These are phyloP conservation scores for Dunaliella primolecta DNA, from an alignment of 139 green algal species.

Conservation along the genomic window DNA sequence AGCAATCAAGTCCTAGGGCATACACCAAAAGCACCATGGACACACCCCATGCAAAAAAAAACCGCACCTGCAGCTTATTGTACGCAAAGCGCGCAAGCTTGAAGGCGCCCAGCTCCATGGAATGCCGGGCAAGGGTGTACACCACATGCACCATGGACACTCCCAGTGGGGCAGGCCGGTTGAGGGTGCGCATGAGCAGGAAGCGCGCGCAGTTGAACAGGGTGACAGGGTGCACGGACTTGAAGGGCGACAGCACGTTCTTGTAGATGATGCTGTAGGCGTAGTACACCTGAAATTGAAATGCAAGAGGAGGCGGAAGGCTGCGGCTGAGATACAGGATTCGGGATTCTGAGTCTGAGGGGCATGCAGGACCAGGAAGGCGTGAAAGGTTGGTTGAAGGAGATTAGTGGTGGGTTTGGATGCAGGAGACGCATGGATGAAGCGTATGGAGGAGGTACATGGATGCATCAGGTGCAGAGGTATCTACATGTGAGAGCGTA, in stretches of 20 bases:
- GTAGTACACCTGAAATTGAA: slow-evolving; percentile 64
- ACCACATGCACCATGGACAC: slow-evolving; percentile 35
- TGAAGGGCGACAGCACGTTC: slow-evolving; percentile 54
- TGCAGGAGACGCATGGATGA: too few species aligned
- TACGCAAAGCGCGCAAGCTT: slow-evolving; percentile 79
- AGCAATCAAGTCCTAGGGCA: slow-evolving; percentile 52
- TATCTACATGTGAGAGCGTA: too few species aligned
- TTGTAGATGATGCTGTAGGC: slow-evolving; percentile 68
- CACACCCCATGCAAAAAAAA: background rate
- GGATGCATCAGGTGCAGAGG: too few species aligned
- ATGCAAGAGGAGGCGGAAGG: too few species aligned
- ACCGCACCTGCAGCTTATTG: slow-evolving; percentile 60
- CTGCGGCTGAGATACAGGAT: too few species aligned
- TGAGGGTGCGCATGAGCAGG: slow-evolving; percentile 60
- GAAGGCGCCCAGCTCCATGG: slow-evolving; percentile 60
- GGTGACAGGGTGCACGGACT: slow-evolving; percentile 45
- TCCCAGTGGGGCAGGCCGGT: slow-evolving; percentile 22
- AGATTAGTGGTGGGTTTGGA: too few species aligned
- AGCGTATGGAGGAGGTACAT: too few species aligned
- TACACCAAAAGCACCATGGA: background rate
- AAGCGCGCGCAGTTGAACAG: slow-evolving; percentile 69
- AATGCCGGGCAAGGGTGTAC: slow-evolving; percentile 56
- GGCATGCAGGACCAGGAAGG: background rate
- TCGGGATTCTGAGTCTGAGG: background rate
- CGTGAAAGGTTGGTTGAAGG: background rate